Base-by-base conservation (phyloP, 495 filamentous ascomycete species). In the Elasticomyces elasticus region DNA sequence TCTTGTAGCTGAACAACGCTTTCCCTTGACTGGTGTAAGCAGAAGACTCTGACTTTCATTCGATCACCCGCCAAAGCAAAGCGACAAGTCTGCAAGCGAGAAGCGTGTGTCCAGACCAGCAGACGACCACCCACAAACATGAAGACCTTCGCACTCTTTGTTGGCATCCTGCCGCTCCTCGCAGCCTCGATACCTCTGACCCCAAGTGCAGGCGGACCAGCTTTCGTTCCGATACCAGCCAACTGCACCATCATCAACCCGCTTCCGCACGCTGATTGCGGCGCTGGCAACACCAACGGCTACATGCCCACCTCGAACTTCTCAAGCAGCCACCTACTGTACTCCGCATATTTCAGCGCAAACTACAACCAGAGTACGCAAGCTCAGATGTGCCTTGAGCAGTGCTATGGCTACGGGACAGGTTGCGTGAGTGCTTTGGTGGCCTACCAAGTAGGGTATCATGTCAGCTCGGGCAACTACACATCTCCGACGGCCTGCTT, bases 371-470 rank as follows among this genome's bases (percentile, higher is more conserved):
- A 60, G 59, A 19, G 43, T 17, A 27, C 51, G 37, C n/a, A 49
- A 28, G 22, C 38, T 1, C 31, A 55, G 49, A 53, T 65, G 28
- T 68, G 66, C 41, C 55, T 64, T 12, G 24, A 68, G 54, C 66
- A 68, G 45, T 68, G 66, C 58, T 65, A 66, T 41, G 66, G 66
- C n/a, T 66, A 56, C 47, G 66, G 66, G n/a, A 47, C 51, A 15
- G 23, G 56, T 13, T 68, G 66, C 58, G 56, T 59, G 44, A 40
- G 52, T 22, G 62, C 60, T 17, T 63, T 55, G 37, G 46, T 66
- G 40, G 66, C 55, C 0, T 33, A 62, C 37, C 56, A 61, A 13
- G 49, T 68, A 23, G 56, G 53, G 0, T 67, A 62, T 33, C 54
- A 59, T 43, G 61, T 59, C 3, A 56, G 52, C 13, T 25, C 48